These are phyloP conservation scores for Polymyxa betae DNA, from an alignment of 208 protist genomes.

Conservation along the genomic window DNA sequence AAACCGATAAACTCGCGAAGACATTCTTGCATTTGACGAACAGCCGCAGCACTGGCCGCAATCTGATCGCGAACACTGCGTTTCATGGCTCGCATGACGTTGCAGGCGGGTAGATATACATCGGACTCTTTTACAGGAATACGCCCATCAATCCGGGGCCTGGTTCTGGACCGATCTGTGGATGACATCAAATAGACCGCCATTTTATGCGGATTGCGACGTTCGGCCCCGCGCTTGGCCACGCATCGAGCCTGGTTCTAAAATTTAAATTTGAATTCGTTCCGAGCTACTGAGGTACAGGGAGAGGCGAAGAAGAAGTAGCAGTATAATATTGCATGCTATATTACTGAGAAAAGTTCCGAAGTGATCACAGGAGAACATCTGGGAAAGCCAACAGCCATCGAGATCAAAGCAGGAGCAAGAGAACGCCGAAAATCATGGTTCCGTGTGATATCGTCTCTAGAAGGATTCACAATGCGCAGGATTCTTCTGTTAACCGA, in stretches of 20 bases:
- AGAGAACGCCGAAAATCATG: not conserved
- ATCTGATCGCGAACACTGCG: not conserved
- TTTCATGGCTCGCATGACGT: slow-evolving; percentile 10
- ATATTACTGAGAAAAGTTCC: not conserved
- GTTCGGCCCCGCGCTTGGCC: too few species aligned
- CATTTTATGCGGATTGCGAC: too few species aligned
- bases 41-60: not conserved
- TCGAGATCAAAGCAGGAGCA: not conserved
- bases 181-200: too few species aligned
- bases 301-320: too few species aligned
- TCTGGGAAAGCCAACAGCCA: not conserved
- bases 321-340: too few species aligned
- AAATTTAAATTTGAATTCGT: too few species aligned
- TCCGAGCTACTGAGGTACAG: too few species aligned
- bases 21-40: not conserved
- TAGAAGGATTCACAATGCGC: not conserved
- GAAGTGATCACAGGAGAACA: not conserved
- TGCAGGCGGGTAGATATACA: not conserved
- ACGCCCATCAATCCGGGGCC: not conserved
- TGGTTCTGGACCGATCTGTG: too few species aligned
- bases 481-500: not conserved
- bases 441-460: not conserved
- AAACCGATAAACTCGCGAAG: slow-evolving; percentile 27
- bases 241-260: too few species aligned
- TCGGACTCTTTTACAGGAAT: slow-evolving; percentile 5